Conservation (phyloP, 352 stramenopile species). For the Globisporangium emineosum region DNA sequence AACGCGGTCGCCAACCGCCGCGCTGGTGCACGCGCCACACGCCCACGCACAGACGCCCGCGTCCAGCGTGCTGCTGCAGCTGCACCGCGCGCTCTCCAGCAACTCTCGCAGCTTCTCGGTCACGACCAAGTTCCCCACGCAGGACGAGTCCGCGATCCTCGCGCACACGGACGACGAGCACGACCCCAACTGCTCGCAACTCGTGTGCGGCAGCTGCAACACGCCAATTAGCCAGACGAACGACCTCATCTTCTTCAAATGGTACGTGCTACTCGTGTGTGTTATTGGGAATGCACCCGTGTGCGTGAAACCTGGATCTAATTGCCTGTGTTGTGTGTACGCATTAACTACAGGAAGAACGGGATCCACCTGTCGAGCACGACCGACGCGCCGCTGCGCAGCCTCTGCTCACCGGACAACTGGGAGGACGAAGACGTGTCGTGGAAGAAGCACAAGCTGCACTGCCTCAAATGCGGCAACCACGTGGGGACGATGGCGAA, state of each 20-base stretch:
- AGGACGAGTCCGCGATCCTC: constrained; percentile 44
- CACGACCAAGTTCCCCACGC: constrained; percentile 51
- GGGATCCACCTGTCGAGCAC: constrained; percentile 71
- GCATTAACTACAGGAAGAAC: constrained; percentile 38
- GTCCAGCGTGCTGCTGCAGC: constrained; percentile 3
- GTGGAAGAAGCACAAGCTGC: constrained; percentile 69
- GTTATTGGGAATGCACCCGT: neutral
- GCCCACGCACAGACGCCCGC: neutral
- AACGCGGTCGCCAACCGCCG: neutral
- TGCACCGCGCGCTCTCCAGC: neutral
- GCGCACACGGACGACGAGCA: constrained; percentile 26
- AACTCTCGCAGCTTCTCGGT: constrained; percentile 14
- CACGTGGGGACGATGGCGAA: constrained; percentile 56
- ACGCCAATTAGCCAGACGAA: constrained; percentile 51
- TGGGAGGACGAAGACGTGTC: constrained; percentile 25
- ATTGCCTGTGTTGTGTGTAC: neutral
- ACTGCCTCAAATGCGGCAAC: constrained; percentile 64
- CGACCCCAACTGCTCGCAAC: constrained; percentile 41
- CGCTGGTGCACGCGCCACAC: neutral
- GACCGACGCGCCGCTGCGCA: constrained; percentile 59
- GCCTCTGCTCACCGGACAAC: constrained; percentile 40
- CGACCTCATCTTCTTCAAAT: constrained; percentile 79
- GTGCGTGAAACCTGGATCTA: neutral
- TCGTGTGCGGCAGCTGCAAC: constrained; percentile 74
- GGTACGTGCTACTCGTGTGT: constrained; percentile 27